Evolutionary conservation across 768 basidiomycete genomes (phyloP), one percentile per base, ranked within the genome.

Genomic region (Favolaschia claudopus): DNA sequence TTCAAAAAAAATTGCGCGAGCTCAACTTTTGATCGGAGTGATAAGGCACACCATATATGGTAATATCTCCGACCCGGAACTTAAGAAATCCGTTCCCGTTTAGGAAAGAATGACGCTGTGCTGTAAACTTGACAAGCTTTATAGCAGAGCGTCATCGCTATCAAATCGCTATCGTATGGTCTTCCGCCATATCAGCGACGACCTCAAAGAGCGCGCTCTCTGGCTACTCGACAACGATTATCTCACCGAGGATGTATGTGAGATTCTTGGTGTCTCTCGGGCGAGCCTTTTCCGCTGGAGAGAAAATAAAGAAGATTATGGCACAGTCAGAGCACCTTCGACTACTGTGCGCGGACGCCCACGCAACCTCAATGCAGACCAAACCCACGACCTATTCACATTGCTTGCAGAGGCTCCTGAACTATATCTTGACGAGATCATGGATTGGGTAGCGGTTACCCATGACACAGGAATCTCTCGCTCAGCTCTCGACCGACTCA

Each of bases 371-470:
- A 55, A 61, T 37, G 9, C 52, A 0, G 36, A 55, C 17, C 49
- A 53, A 29, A 55, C 53, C 4, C 59, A 61, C 31, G 53, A 61
- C 20, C 38, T 61, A 7, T 24, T 44, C 31, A 60, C 44, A 2
- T 20, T 53, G 2, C 52, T 53, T 45, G 48, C 40, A 14, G 62
- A 69, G 28, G 38, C 58, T 25, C 67, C 67, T 20, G 55, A 62
- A 33, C 56, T 66, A 44, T 68, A 57, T 54, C 61, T 69, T 15
- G 68, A 70, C 54, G 67, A 69, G 22, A 63, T 70, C 28, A 55
- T 46, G 45, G 65, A 66, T 15, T 70, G 69, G 69, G 14, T 69
- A 4, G 62, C 57, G 4, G 37, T 70, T 10, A 46, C 55, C 12
- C 66, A 63, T 27, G 52, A 70, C 13, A 39, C 55, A 12, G 42